Evolutionary conservation across 2,329 filamentous ascomycete species (phyloP), one percentile per base, ranked within the genome.

Genomic region (Exophiala sp.): DNA sequence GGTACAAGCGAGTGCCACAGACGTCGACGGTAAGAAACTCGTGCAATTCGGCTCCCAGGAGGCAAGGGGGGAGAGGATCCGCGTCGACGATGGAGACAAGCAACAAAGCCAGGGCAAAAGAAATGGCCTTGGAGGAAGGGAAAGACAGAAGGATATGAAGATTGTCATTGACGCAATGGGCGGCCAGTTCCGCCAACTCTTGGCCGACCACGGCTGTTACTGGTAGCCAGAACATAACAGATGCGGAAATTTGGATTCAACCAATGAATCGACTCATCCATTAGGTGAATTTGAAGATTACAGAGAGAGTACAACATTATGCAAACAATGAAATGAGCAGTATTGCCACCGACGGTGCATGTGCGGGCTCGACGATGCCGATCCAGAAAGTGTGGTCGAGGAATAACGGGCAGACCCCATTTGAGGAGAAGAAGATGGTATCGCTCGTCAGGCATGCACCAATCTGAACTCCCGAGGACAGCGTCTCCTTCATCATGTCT

Each of bases 91-190:
- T 18, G 2, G 35, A 48, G 24, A 16, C 51, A 37, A 29, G 30
- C 29, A 27, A 32, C 29, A 32, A 7, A 32, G 11, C 6, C 27
- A 30, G 4, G 4, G 23, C 14, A 2, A 50, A 22, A 27, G 24
- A 27, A 6, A 27, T 37, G 42, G 40, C 13, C 6, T 41, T 5
- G 39, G 46, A 8, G 45, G 51, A 5, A 40, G 43, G 11, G 46
- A 53, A 21, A 41, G 52, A 29, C 58, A 58, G 46, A 51, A 45
- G 13, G 46, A 74, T 52, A 72, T 78, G 9, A 57, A 57, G 8
- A 55, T 66, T 7, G 71, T 76, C 11, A 62, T 77, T 4, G 63
- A 64, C 35, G 66, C 68, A 27, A 53, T 77, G 60, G 66, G 68
- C 0, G 54, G 58, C 9, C 63, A 59, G n/a, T 76, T 76, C 56